Conservation (phyloP, 2,329 filamentous ascomycete species). For the Apiospora hydei region DNA sequence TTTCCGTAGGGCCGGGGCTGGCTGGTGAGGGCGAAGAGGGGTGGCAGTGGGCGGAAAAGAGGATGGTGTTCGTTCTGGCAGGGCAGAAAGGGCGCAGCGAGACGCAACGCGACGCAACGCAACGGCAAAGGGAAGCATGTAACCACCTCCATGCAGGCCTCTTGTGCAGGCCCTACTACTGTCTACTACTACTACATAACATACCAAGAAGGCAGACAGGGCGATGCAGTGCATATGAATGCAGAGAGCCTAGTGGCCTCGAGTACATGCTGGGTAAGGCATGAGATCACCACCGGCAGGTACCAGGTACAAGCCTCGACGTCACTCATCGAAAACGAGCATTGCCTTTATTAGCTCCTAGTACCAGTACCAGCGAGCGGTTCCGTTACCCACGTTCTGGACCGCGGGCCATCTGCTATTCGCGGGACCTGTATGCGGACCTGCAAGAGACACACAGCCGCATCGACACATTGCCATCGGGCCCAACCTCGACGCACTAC, state of each 20-base stretch:
- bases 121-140: conserved; percentile 12
- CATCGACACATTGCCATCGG: conserved; percentile 14
- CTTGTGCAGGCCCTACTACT: neutral
- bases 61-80: conserved; percentile 12
- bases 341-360: neutral
- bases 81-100: conserved; percentile 4
- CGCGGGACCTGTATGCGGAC: conserved; percentile 21
- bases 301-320: conserved; percentile 18
- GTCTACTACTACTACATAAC: neutral
- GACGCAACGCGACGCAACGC: conserved; percentile 1
- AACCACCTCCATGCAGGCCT: conserved; percentile 1
- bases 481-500: conserved; percentile 16
- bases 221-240: conserved; percentile 5
- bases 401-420: conserved; percentile 21
- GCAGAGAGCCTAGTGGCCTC: neutral
- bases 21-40: neutral
- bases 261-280: conserved; percentile 13
- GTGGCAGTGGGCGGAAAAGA: neutral
- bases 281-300: conserved; percentile 17
- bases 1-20: conserved; percentile 13
- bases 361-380: neutral
- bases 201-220: conserved; percentile 8
- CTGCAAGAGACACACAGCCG: conserved; percentile 17
- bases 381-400: conserved; percentile 20
- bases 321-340: conserved; percentile 12